Evolutionary conservation across 1,284 basidiomycete species (phyloP), one percentile per base, ranked within the genome.

Genomic region (Gomphus bonarii): DNA sequence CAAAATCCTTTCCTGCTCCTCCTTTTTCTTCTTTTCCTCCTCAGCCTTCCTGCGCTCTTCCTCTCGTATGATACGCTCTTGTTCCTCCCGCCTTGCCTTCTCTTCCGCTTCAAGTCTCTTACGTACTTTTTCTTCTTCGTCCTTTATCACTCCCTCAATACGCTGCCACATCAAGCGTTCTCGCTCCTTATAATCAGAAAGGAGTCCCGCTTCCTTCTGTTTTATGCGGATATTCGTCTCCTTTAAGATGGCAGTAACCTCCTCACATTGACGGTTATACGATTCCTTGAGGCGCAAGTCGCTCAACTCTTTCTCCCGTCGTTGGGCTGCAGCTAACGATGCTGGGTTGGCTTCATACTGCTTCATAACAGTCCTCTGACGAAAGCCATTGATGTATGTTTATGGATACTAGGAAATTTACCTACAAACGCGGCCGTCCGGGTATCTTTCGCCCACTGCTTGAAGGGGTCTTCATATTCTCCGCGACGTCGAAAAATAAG

Each of bases 361-460:
- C 62, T 77, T 79, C 3, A 81, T 77, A 11, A 85, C 86, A 16
- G 75, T 73, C 59, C 74, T 75, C 85, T 87, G 60, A 20, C 18
- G 18, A 16, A 35, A 51, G 25, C 20, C 42, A 1, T 10, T 30
- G 25, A 51, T 51, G 22, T 47, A 28, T 38, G 48, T 38, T 22
- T 30, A 18, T 54, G 33, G 20, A 50, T 16, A 43, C 40, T 18
- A 1, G 28, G 49, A 50, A 16, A 25, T 33, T 6, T 10, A 76
- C 84, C 61, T 65, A 89, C 87, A 63, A 84, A 80, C 14, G 87
- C 82, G 60, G 89, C 85, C 62, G 76, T 79, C 36, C 79, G 75
- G 30, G 81, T 79, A 62, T 81, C 72, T 60, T 75, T 77, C 69
- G 86, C 81, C 86, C 85, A 89, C 63, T 88, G 85, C 69, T 88